Evolutionary conservation across 352 stramenopile genomes (phyloP).

Genomic region (Globisporangium acanthophoron): DNA sequence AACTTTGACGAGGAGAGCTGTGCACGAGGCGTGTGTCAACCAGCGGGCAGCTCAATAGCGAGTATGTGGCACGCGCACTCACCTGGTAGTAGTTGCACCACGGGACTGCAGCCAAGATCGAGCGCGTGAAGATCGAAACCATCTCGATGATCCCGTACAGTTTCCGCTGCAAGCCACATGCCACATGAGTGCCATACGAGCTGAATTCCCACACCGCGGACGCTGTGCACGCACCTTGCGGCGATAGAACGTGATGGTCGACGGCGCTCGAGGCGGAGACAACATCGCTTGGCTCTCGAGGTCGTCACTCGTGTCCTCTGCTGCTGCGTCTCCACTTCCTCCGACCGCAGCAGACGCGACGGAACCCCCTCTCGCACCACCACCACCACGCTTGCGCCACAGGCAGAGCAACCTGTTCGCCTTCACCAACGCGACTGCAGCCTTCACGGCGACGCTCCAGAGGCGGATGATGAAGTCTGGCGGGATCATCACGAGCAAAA

Average conservation of each 20-base stretch:
- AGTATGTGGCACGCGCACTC: neutral
- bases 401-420: constrained; percentile 24
- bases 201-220: neutral
- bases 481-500: neutral
- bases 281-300: constrained; percentile 10
- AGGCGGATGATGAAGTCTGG: constrained; percentile 71
- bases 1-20: constrained; percentile 63
- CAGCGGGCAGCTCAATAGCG: neutral
- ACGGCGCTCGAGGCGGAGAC: constrained; percentile 17
- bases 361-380: neutral
- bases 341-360: neutral
- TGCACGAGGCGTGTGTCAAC: too few relatives aligned
- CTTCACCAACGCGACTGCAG: constrained; percentile 42
- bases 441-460: constrained; percentile 53
- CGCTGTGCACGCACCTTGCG: constrained; percentile 80
- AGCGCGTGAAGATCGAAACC: constrained; percentile 60
- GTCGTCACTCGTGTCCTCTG: neutral
- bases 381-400: constrained; percentile 2
- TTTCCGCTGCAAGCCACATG: constrained; percentile 34
- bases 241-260: constrained; percentile 50
- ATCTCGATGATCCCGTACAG: constrained; percentile 76
- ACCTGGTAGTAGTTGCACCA: constrained; percentile 79
- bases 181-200: too few relatives aligned
- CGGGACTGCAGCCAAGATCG: constrained; percentile 46
- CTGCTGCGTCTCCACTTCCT: neutral